These are phyloP conservation scores for Stenogyne calaminthoides DNA, from an alignment of 305 asterid genomes.

Conservation along the genomic window DNA sequence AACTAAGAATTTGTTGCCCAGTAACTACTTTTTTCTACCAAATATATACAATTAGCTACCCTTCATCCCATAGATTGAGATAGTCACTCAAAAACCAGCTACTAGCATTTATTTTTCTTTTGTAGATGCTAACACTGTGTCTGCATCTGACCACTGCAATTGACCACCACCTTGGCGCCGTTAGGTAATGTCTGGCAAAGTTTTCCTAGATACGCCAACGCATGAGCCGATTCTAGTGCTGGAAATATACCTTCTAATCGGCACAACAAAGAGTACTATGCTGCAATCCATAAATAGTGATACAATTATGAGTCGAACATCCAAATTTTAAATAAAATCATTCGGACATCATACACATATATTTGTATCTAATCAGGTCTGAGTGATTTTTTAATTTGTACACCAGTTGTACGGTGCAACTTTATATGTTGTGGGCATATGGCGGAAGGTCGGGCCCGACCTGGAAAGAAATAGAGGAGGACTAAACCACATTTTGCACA, in stretches of 20 bases:
- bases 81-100: neutral
- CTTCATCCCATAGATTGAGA: neutral
- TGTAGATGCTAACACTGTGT: conserved; percentile 36
- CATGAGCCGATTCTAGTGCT: conserved; percentile 72
- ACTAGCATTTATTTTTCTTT: neutral
- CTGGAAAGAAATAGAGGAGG: too few species aligned
- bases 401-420: too few species aligned
- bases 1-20: neutral
- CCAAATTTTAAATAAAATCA: too few species aligned
- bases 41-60: neutral
- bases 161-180: conserved; percentile 65
- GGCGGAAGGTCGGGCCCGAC: too few species aligned
- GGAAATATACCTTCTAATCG: conserved; percentile 75
- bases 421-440: too few species aligned
- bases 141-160: conserved; percentile 73
- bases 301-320: too few species aligned
- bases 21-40: neutral
- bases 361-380: too few species aligned
- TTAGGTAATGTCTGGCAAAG: conserved; percentile 53
- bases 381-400: too few species aligned
- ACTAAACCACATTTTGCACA: too few species aligned
- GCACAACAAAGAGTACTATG: conserved; percentile 53
- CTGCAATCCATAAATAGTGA: conserved; percentile 32
- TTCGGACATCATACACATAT: too few species aligned
- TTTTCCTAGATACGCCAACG: conserved; percentile 58